Evolutionary conservation across 768 basidiomycete genomes (phyloP).

Genomic region (Leucocoprinus birnbaumii): DNA sequence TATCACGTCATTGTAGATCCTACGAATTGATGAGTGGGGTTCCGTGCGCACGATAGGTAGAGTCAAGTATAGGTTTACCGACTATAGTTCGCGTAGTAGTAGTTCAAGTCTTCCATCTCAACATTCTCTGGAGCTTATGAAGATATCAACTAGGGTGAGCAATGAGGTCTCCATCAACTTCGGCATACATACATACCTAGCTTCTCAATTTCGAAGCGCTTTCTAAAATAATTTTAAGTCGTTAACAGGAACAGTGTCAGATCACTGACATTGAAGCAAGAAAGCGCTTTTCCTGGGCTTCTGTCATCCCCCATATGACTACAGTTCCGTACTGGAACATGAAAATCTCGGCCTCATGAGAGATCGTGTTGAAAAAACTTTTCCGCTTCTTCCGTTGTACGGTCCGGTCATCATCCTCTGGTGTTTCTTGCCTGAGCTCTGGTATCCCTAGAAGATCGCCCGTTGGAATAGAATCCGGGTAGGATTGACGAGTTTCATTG

Average conservation of each 20-base stretch:
- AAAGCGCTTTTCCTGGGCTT: constrained; percentile 87
- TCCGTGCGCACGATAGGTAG: not conserved
- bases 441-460: constrained; percentile 81
- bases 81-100: constrained; percentile 95
- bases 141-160: constrained; percentile 9
- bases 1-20: constrained; percentile 98
- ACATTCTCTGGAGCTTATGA: constrained; percentile 76
- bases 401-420: constrained; percentile 26
- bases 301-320: constrained; percentile 98
- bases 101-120: constrained; percentile 97
- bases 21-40: constrained; percentile 19
- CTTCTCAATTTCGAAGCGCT: constrained; percentile 91
- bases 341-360: constrained; percentile 84
- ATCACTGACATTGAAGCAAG: constrained; percentile 80
- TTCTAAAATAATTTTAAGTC: constrained; percentile 45
- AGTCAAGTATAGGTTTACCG: constrained; percentile 46
- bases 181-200: constrained; percentile 46
- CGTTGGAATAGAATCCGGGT: constrained; percentile 30
- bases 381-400: constrained; percentile 43
- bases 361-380: constrained; percentile 64
- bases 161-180: constrained; percentile 1
- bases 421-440: constrained; percentile 48
- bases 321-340: constrained; percentile 93
- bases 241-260: constrained; percentile 6
- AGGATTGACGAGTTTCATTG: constrained; percentile 24